Conservation (phyloP, 805 yeast species). For the Ogataea ramenticola region DNA sequence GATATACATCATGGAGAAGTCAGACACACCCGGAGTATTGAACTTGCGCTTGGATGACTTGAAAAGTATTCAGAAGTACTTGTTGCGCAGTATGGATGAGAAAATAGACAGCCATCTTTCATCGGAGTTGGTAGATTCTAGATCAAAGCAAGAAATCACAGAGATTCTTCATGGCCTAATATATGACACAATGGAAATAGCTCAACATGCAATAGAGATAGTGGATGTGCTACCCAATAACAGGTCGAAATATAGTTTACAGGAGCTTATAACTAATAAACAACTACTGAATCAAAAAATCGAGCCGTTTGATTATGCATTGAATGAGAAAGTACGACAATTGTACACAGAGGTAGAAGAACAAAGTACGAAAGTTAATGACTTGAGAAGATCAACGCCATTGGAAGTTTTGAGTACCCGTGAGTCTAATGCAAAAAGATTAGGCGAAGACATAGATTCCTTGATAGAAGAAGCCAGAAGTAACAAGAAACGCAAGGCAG, state of each 20-base stretch:
- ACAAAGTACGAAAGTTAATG: constrained; percentile 49
- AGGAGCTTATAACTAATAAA: not conserved
- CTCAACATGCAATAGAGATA: constrained; percentile 47
- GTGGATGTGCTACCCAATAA: constrained; percentile 36
- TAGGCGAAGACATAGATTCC: not conserved
- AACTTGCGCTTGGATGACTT: constrained; percentile 48
- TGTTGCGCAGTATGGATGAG: constrained; percentile 33
- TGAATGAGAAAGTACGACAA: constrained; percentile 53
- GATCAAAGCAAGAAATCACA: constrained; percentile 31
- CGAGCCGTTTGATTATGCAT: constrained; percentile 64
- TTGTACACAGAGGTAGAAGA: constrained; percentile 55
- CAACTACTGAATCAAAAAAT: constrained; percentile 27
- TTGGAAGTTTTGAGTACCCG: not conserved
- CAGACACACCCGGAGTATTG: constrained; percentile 31
- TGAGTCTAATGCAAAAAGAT: not conserved
- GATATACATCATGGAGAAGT: constrained; percentile 5
- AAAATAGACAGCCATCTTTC: constrained; percentile 24
- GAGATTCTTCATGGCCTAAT: constrained; percentile 38
- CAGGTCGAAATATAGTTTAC: not conserved
- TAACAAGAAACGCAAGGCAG: too few species aligned
- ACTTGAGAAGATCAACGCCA: constrained; percentile 31
- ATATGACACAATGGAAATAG: constrained; percentile 47
- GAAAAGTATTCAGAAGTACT: constrained; percentile 36
- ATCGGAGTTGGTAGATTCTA: not conserved
- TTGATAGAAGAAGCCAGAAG: not conserved